A percentile compares a stretch with the other conserved stretches of the same genome.
phyloP scores from a whole-genome alignment of 371 early-diverging fungal genomes.

The Mycotypha africana region DNA sequence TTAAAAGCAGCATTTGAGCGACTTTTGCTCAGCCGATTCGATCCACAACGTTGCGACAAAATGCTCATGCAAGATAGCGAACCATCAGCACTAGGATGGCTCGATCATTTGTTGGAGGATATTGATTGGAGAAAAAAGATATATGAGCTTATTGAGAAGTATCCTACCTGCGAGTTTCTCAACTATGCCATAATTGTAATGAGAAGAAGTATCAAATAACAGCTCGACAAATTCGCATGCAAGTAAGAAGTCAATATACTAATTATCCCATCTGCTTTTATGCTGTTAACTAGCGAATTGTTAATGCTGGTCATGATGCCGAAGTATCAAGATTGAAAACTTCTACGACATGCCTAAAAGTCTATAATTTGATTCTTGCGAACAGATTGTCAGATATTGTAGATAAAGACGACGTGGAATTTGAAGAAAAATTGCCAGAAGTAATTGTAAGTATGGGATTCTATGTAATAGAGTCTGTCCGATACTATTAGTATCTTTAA shows the following conservation, averaged over 20 bases:
- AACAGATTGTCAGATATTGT: constrained; percentile 50
- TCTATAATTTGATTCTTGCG: constrained; percentile 56
- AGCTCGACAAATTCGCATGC: no score
- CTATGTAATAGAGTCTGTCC: no score
- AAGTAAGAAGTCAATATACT: no score
- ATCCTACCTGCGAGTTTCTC: constrained; percentile 55
- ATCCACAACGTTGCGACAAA: constrained; percentile 50
- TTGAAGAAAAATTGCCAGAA: constrained; percentile 43
- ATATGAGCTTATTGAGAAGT: constrained; percentile 55
- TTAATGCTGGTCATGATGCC: constrained; percentile 59
- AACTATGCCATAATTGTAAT: constrained; percentile 55
- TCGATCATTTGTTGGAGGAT: constrained; percentile 49
- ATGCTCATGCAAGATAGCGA: constrained; percentile 26
- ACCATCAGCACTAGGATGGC: constrained; percentile 36
- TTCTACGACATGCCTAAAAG: constrained; percentile 56
- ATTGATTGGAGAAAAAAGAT: constrained; percentile 58
- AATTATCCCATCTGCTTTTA: no score
- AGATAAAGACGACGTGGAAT: constrained; percentile 48
- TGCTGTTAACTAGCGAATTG: constrained; percentile 36
- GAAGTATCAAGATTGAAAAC: constrained; percentile 60
- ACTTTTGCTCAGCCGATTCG: constrained; percentile 53
- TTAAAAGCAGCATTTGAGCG: constrained; percentile 49
- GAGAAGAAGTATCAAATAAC: no score
- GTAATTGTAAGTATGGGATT: constrained; percentile 31
- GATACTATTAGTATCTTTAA: background rate